Base-by-base conservation (phyloP, 129 eudicot genomes). In the Heracleum sosnowskyi region DNA sequence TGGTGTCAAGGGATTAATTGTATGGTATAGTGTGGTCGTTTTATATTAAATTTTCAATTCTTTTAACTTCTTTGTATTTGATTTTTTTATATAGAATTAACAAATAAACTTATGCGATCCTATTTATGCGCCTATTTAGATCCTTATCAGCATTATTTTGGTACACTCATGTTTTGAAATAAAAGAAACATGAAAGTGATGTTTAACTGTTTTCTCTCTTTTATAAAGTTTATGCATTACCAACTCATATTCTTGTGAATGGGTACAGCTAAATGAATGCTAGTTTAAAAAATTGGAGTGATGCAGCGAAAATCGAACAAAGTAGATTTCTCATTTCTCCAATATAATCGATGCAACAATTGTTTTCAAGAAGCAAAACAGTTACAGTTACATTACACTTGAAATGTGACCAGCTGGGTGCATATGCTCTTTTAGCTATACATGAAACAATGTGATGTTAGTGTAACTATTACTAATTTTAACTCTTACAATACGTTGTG, bases 391-490 rank as follows among this genome's bases (percentile, higher is more conserved):
- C 18, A 39, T 33, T 77, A 57, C 72, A 77, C 40, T 77, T 77
- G 79, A 73, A 7, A 77, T 53, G 53, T 44, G 66, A 29, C 63
- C 75, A 40, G 84, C 71, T 73, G 85, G 83, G 71, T 75, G 57
- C 79, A 69, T 78, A 33, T 33, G 81, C 70, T 64, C 79, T 76
- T 16, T 75, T 45, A 78, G 76, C 89, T 86, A 76, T 86, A 83
- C 87, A 83, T 66, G 70, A 73, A 74, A 71, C 47, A 79, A 80
- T 71, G 81, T 77, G 76, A 47, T 44, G 69, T 78, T 70, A 69
- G 74, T 70, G 80, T 70, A 77, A 74, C 31, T 49, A 78, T 74
- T 28, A 80, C 73, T 28, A 29, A 29, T 7, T 60, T 60, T 62
- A 80, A 73, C 39, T 40, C 77, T 64, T 60, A 60, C 68, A 60